phyloP scores from a whole-genome alignment of 2,329 filamentous ascomycete genomes.

The Sporothrix inflata region DNA sequence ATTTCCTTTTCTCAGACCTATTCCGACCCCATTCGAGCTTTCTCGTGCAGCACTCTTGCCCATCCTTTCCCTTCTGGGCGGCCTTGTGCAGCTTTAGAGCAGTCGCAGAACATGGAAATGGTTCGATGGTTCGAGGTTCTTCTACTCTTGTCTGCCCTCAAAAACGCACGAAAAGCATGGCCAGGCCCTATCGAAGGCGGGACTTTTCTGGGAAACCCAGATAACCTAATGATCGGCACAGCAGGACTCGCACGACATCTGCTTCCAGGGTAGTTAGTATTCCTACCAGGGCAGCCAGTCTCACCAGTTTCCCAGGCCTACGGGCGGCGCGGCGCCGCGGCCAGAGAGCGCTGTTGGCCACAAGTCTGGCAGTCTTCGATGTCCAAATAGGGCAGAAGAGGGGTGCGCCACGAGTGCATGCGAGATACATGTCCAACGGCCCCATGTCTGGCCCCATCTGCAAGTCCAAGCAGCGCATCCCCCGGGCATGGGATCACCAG shows the following conservation, averaged over 20 bases:
- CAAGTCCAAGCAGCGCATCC: neutral
- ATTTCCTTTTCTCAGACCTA: neutral
- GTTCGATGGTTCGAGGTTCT: neutral
- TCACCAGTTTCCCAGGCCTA: neutral
- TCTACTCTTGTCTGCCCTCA: no score
- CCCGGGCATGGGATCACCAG: neutral
- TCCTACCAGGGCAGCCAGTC: neutral
- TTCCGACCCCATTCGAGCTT: neutral
- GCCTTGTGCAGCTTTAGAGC: slow-evolving; percentile 12
- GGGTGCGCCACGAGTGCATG: neutral
- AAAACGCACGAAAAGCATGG: neutral
- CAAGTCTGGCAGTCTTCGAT: neutral
- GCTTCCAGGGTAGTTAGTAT: neutral
- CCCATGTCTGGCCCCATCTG: neutral
- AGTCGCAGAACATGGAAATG: neutral
- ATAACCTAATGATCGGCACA: neutral
- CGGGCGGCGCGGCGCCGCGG: neutral
- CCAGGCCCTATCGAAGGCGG: neutral
- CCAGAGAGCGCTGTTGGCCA: neutral
- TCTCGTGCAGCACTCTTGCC: neutral
- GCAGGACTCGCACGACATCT: neutral
- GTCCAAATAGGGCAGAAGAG: neutral
- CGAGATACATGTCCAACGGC: neutral
- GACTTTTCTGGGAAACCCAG: neutral
- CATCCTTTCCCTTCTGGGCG: neutral